Conservation (phyloP, 1,284 basidiomycete genomes). For the Ceratobasidium sp. region DNA sequence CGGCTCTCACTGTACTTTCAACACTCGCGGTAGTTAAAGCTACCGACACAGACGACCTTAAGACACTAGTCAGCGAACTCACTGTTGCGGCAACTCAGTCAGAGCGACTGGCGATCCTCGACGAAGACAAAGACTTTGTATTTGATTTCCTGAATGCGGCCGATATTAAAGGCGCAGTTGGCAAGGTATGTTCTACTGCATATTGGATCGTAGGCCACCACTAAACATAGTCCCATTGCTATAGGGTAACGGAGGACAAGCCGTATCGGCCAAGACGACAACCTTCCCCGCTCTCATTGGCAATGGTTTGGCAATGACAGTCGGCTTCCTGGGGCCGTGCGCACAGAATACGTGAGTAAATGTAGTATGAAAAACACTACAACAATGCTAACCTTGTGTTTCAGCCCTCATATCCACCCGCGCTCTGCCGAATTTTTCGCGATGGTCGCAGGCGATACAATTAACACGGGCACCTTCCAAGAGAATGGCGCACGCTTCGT, state of each 20-base stretch:
- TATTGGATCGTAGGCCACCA: background rate
- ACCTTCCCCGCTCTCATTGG: constrained; percentile 36
- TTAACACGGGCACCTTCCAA: constrained; percentile 37
- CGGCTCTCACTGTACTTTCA: constrained; percentile 12
- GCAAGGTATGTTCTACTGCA: constrained; percentile 26
- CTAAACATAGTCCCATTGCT: constrained; percentile 2
- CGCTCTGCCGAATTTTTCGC: constrained; percentile 21
- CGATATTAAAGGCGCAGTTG: constrained; percentile 21
- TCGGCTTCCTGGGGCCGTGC: constrained; percentile 34
- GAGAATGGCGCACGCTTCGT: constrained; percentile 36
- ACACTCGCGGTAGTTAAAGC: constrained; percentile 12
- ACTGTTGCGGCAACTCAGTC: constrained; percentile 30
- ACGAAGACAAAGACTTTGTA: constrained; percentile 40
- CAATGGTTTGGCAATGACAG: constrained; percentile 26
- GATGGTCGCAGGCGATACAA: constrained; percentile 31
- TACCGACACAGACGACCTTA: constrained; percentile 27
- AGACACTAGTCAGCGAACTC: constrained; percentile 28
- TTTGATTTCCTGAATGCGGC: constrained; percentile 39
- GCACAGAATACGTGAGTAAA: constrained; percentile 30
- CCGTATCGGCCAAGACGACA: constrained; percentile 29
- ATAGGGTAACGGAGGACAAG: constrained; percentile 38
- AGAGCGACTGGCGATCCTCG: constrained; percentile 27
- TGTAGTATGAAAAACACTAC: background rate
- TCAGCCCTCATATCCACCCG: constrained; percentile 30
- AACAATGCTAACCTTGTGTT: background rate